These are phyloP conservation scores for Cryptosporidium sp. DNA, from an alignment of 169 alveolate species.

Conservation along the genomic window DNA sequence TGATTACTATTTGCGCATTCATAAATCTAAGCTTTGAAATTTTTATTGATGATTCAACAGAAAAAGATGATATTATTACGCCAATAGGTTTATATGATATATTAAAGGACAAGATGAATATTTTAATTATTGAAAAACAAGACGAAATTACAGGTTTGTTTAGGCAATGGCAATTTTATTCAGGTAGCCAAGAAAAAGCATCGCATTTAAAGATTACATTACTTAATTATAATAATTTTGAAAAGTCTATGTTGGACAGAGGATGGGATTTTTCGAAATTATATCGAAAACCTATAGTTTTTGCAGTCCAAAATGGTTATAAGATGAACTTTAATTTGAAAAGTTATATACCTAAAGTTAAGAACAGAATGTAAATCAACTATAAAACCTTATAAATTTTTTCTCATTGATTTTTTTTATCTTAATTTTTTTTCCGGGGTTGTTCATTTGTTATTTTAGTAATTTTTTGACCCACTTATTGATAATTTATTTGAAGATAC, in stretches of 20 bases:
- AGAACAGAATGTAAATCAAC: neutral
- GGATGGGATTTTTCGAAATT: conserved; percentile 14
- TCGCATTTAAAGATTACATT: conserved; percentile 2
- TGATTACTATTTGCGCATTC: conserved; percentile 18
- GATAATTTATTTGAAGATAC: too few species aligned
- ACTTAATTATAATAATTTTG: conserved; percentile 9
- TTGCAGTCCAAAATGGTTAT: conserved; percentile 48
- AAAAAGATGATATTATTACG: conserved; percentile 6
- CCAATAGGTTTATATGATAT: neutral
- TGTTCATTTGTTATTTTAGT: too few species aligned
- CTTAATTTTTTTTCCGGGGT: neutral
- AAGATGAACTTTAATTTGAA: conserved; percentile 27
- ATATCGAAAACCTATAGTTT: conserved; percentile 34
- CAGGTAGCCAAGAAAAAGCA: neutral
- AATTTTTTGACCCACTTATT: neutral
- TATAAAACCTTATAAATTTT: neutral
- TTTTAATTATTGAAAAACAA: neutral
- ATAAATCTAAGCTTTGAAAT: conserved; percentile 44
- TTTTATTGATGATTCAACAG: conserved; percentile 19
- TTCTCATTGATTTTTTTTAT: neutral
- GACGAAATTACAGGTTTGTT: conserved; percentile 12
- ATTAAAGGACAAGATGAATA: neutral
- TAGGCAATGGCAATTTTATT: conserved; percentile 22
- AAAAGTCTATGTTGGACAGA: conserved; percentile 14
- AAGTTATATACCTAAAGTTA: conserved; percentile 13